These are phyloP conservation scores for Irpex lacteus DNA, from an alignment of 1,284 basidiomycete genomes.

Conservation along the genomic window DNA sequence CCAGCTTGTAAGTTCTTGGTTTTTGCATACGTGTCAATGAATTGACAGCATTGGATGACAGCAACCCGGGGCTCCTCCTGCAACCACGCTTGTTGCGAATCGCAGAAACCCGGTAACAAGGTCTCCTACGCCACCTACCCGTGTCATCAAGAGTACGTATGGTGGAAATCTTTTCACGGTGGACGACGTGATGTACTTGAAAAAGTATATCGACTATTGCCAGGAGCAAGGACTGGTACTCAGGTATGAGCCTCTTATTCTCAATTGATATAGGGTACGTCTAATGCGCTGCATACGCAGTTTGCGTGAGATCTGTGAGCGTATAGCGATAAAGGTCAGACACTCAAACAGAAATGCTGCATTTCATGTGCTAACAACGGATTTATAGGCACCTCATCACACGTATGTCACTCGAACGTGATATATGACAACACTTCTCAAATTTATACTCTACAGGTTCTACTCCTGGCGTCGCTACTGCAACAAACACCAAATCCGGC, in stretches of 20 bases:
- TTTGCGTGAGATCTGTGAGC: conserved; percentile 78
- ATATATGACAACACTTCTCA: not conserved
- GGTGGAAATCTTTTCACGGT: conserved; percentile 81
- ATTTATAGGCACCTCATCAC: conserved; percentile 70
- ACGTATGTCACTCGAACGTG: conserved; percentile 46
- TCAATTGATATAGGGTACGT: not conserved
- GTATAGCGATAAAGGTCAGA: conserved; percentile 72
- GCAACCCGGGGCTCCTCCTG: conserved; percentile 54
- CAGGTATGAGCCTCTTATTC: conserved; percentile 42
- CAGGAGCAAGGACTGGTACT: conserved; percentile 78
- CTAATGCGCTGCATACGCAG: conserved; percentile 32
- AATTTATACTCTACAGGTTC: conserved; percentile 46
- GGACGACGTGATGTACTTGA: conserved; percentile 75
- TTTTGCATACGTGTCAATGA: conserved; percentile 5
- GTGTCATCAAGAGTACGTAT: conserved; percentile 82
- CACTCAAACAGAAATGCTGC: too few species aligned
- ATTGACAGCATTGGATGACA: conserved; percentile 27
- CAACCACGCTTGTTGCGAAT: conserved; percentile 61
- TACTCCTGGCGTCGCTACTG: conserved; percentile 86
- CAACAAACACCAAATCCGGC: conserved; percentile 82
- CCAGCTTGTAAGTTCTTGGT: conserved; percentile 40
- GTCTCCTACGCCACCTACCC: conserved; percentile 75
- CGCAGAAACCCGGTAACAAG: conserved; percentile 62
- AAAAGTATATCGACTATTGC: conserved; percentile 83
- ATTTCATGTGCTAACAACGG: conserved; percentile 2